These are phyloP conservation scores for Gossypium bickii DNA, from an alignment of 345 rosid genomes.

Conservation along the genomic window DNA sequence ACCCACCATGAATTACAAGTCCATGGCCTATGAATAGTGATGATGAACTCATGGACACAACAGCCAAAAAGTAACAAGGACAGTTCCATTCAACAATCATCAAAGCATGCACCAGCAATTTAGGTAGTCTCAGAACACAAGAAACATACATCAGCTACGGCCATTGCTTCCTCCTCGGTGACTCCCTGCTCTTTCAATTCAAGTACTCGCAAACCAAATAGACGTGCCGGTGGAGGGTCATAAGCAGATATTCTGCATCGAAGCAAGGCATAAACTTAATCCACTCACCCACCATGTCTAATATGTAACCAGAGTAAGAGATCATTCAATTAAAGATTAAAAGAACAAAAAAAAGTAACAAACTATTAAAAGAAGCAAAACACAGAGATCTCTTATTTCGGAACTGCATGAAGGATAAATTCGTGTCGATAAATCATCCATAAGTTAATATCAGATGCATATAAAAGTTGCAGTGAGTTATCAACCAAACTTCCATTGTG, in stretches of 20 bases:
- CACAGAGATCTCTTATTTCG: neutral
- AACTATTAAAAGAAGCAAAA: neutral
- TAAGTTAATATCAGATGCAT: neutral
- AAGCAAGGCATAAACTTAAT: conserved; percentile 18
- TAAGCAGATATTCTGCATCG: conserved; percentile 49
- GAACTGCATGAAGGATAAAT: neutral
- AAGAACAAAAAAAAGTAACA: neutral
- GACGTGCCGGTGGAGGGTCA: conserved; percentile 74
- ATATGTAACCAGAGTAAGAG: conserved; percentile 3
- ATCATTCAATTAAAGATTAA: neutral
- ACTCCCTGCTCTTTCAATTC: conserved; percentile 76
- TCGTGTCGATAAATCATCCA: neutral
- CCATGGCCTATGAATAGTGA: neutral
- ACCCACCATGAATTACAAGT: neutral
- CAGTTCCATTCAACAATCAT: conserved; percentile 6
- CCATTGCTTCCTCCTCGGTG: conserved; percentile 63
- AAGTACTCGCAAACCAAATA: conserved; percentile 67
- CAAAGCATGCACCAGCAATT: neutral
- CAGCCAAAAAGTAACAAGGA: neutral
- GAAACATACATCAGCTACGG: conserved; percentile 63
- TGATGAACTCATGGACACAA: neutral
- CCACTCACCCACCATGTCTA: neutral
- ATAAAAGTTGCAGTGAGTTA: neutral
- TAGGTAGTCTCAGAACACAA: neutral
- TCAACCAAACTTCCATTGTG: neutral